phyloP scores from a whole-genome alignment of 164 flowering plant genomes.

The Liriodendron chinense region DNA sequence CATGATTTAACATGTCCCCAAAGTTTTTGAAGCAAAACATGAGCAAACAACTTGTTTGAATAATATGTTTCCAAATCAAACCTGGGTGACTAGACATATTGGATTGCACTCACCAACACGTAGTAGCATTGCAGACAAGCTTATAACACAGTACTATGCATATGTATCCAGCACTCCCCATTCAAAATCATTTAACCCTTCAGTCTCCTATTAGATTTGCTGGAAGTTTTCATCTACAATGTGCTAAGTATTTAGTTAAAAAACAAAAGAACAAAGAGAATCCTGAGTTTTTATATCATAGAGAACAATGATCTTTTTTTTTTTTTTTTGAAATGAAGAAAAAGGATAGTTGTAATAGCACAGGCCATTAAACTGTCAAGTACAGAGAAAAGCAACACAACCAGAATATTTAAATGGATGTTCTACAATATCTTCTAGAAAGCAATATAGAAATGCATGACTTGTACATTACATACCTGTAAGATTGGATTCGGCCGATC shows the following conservation, averaged over 20 bases:
- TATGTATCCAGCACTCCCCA: neutral
- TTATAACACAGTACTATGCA: neutral
- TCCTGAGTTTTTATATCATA: neutral
- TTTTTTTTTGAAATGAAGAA: too few relatives aligned
- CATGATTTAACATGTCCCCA: neutral
- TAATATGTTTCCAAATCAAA: neutral
- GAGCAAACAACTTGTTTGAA: neutral
- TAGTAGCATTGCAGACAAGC: neutral
- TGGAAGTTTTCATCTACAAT: too few relatives aligned
- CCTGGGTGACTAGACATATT: neutral
- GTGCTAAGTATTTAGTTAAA: too few relatives aligned
- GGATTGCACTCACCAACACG: neutral
- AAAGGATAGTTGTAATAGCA: neutral
- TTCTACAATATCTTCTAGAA: neutral
- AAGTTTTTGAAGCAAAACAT: neutral
- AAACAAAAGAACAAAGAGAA: neutral
- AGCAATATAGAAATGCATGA: neutral
- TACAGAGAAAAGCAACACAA: neutral
- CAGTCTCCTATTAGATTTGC: too few relatives aligned
- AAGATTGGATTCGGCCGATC: constrained; percentile 86
- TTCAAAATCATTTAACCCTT: too few relatives aligned
- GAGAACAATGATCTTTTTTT: neutral
- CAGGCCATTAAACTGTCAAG: neutral
- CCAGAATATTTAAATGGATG: neutral
- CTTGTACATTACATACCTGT: constrained; percentile 46